phyloP scores from a whole-genome alignment of 768 basidiomycete genomes.

The Thelephora aurantiotincta region DNA sequence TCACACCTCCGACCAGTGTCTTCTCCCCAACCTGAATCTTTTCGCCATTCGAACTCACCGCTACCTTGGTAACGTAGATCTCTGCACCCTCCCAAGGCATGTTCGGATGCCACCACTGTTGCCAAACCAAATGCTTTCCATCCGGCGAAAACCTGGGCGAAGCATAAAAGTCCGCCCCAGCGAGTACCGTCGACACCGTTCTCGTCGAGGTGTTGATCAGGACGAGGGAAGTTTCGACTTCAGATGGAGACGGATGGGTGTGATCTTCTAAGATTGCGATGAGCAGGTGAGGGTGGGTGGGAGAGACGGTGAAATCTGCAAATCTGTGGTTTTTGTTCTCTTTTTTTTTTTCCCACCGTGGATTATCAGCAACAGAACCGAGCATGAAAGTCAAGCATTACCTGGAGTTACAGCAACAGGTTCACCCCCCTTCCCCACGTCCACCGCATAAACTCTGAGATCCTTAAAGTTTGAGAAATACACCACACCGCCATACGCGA shows the following conservation, averaged over 20 bases:
- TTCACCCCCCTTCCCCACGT: conserved; percentile 15
- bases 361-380: conserved; percentile 5
- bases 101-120: conserved; percentile 55
- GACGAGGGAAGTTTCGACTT: conserved; percentile 42
- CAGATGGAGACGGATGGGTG: conserved; percentile 33
- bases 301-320: conserved; percentile 49
- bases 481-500: conserved; percentile 31
- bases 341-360: conserved; percentile 5
- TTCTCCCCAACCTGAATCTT: conserved; percentile 21
- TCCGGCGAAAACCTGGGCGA: conserved; percentile 44
- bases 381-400: conserved; percentile 13
- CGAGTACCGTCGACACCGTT: conserved; percentile 28
- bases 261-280: conserved; percentile 62
- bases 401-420: conserved; percentile 48
- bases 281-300: conserved; percentile 34
- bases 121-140: conserved; percentile 44
- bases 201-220: conserved; percentile 36
- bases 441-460: conserved; percentile 35
- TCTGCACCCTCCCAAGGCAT: conserved; percentile 62
- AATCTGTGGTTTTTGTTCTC: conserved; percentile 43
- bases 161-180: conserved; percentile 63
- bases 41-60: conserved; percentile 9
- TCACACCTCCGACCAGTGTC: conserved; percentile 36
- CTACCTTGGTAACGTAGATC: conserved; percentile 38
- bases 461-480: conserved; percentile 48